Base-by-base conservation (phyloP, 192 early-diverging fungal genomes). In the Podila clonocystis region DNA sequence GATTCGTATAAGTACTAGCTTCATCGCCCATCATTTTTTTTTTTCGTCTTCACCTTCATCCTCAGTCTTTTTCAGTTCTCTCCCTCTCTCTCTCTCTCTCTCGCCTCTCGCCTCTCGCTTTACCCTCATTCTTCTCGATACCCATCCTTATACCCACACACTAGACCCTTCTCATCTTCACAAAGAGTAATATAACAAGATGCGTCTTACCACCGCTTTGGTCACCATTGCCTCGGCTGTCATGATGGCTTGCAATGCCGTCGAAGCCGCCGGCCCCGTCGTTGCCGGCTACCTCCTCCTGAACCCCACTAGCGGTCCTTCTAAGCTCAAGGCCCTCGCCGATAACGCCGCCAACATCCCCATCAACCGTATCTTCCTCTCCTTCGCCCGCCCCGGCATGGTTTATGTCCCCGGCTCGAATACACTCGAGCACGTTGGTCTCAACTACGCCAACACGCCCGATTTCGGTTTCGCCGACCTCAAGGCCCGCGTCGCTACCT, bases 381-480 rank as follows among this genome's bases (percentile, higher is more conserved):
- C 82, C 26, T 75, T 76, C 49, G 73, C 73, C 26, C 73, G 72
- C 5, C 73, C 72, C 31, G 73, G 67, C 17, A 72, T 75, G 72
- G 67, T 68, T 49, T 83, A 74, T 22, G 72, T 76, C 57, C 73
- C 82, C 38, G 70, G 70, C 31, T 76, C 73, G 8, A 83, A 80
- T 24, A 80, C 77, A 19, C 70, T 80, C 7, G 61, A 66, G 19
- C 29, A 80, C 22, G 77, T 80, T 26, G 77, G 77, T 22, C 30
- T 80, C 49, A 73, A 65, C 48, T 80, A 80, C 28, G 66, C 62
- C 50, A 73, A 41, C 62, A 65, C 77, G 3, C 33, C 66, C 20
- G 77, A 80, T 58, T 80, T 58, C 45, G 77, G 77, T 65, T 80
- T 80, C 45, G 77, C 77, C 15, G 77, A 80, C 31, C 70, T 80